Percentiles rank a stretch among this genome's conserved stretches.
These are phyloP conservation scores for Penicillium crystallinum DNA, from an alignment of 495 filamentous ascomycete genomes.

Conservation along the genomic window DNA sequence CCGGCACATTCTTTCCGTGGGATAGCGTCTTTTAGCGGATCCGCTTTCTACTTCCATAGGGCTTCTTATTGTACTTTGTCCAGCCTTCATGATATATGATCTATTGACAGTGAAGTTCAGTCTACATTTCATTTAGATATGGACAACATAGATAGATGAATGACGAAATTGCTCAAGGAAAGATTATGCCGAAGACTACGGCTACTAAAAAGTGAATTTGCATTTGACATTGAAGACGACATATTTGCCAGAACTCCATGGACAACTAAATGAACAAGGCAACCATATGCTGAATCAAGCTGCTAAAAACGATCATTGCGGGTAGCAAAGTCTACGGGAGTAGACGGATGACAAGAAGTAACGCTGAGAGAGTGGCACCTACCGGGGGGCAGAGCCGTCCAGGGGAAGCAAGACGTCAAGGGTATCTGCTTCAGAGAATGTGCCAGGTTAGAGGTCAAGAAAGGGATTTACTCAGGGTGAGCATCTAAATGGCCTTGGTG, in stretches of 20 bases:
- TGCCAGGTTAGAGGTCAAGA: slow-evolving; percentile 12
- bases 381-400: slow-evolving; percentile 39
- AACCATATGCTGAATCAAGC: background rate
- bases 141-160: no score
- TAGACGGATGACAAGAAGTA: slow-evolving; percentile 14
- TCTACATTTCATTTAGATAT: no score
- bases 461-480: slow-evolving; percentile 1
- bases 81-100: no score
- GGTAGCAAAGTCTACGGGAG: slow-evolving; percentile 9
- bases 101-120: no score
- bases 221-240: background rate
- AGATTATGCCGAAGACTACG: no score
- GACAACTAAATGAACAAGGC: background rate
- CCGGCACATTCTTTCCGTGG: slow-evolving; percentile 18
- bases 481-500: slow-evolving; percentile 58
- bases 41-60: background rate
- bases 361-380: slow-evolving; percentile 34
- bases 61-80: no score
- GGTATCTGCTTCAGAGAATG: slow-evolving; percentile 20
- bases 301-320: slow-evolving; percentile 12
- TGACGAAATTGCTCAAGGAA: no score
- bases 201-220: background rate
- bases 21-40: background rate
- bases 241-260: background rate
- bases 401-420: slow-evolving; percentile 20